Evolutionary conservation across 352 stramenopile species (phyloP), one percentile per base, ranked within the genome.

Genomic region (Globisporangium abappressorium): DNA sequence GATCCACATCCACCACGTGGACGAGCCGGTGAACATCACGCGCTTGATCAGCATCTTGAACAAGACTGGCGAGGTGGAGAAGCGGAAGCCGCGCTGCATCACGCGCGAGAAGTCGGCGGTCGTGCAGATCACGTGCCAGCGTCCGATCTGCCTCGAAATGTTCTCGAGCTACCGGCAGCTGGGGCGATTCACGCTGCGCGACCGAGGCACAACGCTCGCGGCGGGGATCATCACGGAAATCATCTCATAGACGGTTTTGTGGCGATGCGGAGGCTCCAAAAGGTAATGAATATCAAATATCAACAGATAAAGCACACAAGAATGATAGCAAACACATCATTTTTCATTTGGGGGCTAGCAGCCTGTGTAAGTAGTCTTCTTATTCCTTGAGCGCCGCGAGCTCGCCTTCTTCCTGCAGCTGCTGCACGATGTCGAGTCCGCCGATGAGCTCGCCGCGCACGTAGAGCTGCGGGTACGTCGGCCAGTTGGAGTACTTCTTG

Each of bases 401-500:
- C 66, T 97, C 87, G 53, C 85, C 90, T 24, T 94, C 87, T 63
- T 97, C 86, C 59, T 96, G 84, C 69, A 99, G 86, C 75, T 99
- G 97, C 77, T 97, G 95, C 30, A 99, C 82, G 74, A 99, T 99
- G 77, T 99, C 98, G 60, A 99, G 82, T 18, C 98, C 98, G 68
- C 98, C 98, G 14, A 99, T 86, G 68, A 99, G 87, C 74, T 99
- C 94, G 56, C 97, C 98, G 41, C 98, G 92, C 28, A 99, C 89
- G 82, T 99, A 99, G 6, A 99, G 73, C 74, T 99, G 96, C 12
- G 98, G 97, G 82, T 97, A 99, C 20, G 98, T 99, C 11, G 97
- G 97, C 98, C 98, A 99, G 83, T 99, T 98, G 11, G 84, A 97
- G 74, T 94, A 98, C 69, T 96, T 93, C 80, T 99, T 99, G 54